Conservation (phyloP, 1,284 basidiomycete genomes). For the Ustilago tritici region DNA sequence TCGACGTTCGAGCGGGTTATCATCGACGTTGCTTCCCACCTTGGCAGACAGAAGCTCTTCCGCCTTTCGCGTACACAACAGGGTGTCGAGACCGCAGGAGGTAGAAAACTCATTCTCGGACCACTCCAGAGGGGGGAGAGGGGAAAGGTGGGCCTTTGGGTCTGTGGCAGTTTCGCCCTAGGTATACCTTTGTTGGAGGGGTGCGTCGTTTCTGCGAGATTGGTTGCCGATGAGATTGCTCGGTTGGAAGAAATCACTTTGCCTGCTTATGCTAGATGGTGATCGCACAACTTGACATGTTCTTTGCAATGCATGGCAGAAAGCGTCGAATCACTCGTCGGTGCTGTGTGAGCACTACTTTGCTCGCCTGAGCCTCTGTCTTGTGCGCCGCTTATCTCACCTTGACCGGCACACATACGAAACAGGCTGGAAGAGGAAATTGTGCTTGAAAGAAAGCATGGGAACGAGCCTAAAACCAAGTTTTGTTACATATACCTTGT, state of each 20-base stretch:
- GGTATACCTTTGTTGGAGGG: constrained; percentile 44
- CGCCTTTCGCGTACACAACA: background rate
- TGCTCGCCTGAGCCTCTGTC: too few species aligned
- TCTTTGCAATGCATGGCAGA: too few species aligned
- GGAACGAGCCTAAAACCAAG: too few species aligned
- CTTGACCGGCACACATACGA: too few species aligned
- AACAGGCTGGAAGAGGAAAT: too few species aligned
- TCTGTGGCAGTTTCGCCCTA: constrained; percentile 28
- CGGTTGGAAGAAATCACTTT: background rate
- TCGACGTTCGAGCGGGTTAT: constrained; percentile 60
- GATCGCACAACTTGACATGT: background rate
- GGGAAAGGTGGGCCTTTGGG: constrained; percentile 10
- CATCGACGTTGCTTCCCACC: constrained; percentile 30
- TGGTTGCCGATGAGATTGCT: constrained; percentile 25
- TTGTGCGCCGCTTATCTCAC: too few species aligned
- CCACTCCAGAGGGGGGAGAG: constrained; percentile 6
- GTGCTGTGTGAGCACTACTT: too few species aligned
- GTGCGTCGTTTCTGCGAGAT: constrained; percentile 24
- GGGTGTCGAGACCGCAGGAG: constrained; percentile 7
- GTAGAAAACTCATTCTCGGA: constrained; percentile 9
- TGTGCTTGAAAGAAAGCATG: too few species aligned
- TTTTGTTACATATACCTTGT: too few species aligned
- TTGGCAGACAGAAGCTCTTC: constrained; percentile 20
- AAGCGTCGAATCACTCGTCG: too few species aligned
- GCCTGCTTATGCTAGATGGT: constrained; percentile 8